Evolutionary conservation across 768 basidiomycete species (phyloP), one percentile per base, ranked within the genome.

Genomic region (Austroboletus festivus): DNA sequence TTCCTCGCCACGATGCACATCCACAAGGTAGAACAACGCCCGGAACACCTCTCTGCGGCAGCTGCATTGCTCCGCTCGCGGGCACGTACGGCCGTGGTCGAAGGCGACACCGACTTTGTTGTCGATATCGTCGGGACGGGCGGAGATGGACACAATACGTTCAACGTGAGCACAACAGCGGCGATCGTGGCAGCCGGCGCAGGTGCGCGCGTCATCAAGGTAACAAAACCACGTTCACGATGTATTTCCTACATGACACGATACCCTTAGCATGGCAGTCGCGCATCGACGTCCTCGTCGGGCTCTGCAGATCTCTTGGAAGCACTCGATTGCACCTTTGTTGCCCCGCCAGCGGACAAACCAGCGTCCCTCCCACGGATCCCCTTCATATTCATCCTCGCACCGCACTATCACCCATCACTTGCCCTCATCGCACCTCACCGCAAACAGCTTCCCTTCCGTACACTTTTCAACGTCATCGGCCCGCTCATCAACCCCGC

Each of bases 161-260:
- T 93, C 78, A 97, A 98, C 64, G 94, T 97, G 44, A 94, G 92
- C 63, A 97, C 95, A 1, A 86, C 91, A 2, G 94, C 95, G 3
- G 94, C 81, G 1, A 79, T 99, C 52, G 89, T 97, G 18, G 95
- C 94, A 23, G 93, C 93, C 20, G 95, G 94, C 13, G 89, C 93
- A 7, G 95, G 95, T 5, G 90, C 90, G 0, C 78, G 93, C 28
- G 93, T 99, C 2, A 81, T 92, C 65, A 97, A 99, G 76, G 93
- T 90, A 60, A n/a, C n/a, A n/a, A n/a, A n/a, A n/a, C n/a, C n/a
- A n/a, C n/a, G n/a, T n/a, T n/a, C n/a, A n/a, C n/a, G n/a, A n/a
- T n/a, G n/a, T n/a, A n/a, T n/a, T n/a, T n/a, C n/a, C n/a, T n/a
- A n/a, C n/a, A n/a, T n/a, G n/a, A n/a, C n/a, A n/a, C n/a, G n/a